Base-by-base conservation (phyloP, 2,329 filamentous ascomycete species). In the Aspergillus sclerotialis region DNA sequence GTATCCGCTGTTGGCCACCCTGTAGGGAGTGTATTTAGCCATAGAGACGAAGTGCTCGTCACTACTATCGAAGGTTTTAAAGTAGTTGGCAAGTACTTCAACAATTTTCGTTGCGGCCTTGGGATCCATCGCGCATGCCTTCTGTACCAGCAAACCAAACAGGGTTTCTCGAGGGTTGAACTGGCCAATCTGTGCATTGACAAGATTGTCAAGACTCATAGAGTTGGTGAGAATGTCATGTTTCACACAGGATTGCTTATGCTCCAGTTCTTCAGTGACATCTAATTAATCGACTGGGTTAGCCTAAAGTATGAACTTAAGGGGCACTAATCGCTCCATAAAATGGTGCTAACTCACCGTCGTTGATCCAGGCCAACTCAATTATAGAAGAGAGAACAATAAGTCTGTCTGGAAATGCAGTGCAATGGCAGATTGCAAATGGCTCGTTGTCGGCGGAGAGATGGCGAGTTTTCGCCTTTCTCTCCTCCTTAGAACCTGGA, bases 391-490 rank as follows among this genome's bases (percentile, higher is more conserved):
- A 28, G 5, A 34, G 14, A 5, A 34, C 23, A 2, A 28, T 16
- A 9, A 34, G 24, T 12, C 32, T 3, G 7, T 34, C 32, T n/a
- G 32, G 32, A 18, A 28, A 12, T 10, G 23, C 32, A 13, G 32
- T 34, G 24, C 32, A 34, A 6, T 34, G 32, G 24, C 32, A 34
- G 7, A 34, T 26, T 14, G 32, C 32, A 12, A 34, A 34, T 8
- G 32, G 24, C 6, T 34, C 24, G 11, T 27, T 27, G 13, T 13
- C 11, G 7, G 24, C 11, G 7, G 27, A 9, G 3, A 18, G 9
- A 23, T 34, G 32, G 6, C 32, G 23, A 10, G 28, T 28, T 10
- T 16, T 15, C 5, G 32, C 32, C 24, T 27, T 27, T 13, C 18
- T 27, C 15, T 16, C 14, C 9, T 16, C 32, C 15, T 24, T 24